Evolutionary conservation across 495 filamentous ascomycete genomes (phyloP).

Genomic region (Lichina pygmaea): DNA sequence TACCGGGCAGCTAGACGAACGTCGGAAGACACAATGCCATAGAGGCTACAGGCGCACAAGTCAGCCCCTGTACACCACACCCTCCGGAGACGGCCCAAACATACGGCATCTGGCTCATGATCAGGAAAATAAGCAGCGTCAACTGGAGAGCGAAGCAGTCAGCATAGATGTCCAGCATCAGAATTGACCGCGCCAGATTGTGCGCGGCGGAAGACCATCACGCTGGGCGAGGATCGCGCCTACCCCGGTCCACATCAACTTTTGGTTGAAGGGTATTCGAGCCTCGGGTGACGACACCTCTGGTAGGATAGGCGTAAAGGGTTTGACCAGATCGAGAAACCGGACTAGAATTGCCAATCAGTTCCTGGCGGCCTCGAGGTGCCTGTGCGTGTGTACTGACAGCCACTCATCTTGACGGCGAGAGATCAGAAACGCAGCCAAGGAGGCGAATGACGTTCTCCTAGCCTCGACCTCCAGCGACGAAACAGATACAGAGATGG

Average conservation of each 20-base stretch:
- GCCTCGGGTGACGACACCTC: conserved; percentile 94
- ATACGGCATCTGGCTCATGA: conserved; percentile 96
- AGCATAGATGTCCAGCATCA: background rate
- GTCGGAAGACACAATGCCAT: conserved; percentile 90
- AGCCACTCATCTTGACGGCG: conserved; percentile 27
- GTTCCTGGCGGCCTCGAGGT: background rate
- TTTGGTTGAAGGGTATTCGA: conserved; percentile 94
- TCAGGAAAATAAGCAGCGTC: conserved; percentile 92
- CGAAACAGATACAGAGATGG: too few relatives aligned
- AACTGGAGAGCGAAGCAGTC: conserved; percentile 19
- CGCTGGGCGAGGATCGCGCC: conserved; percentile 7
- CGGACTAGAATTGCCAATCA: conserved; percentile 36
- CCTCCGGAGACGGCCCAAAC: conserved; percentile 6
- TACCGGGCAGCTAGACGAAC: conserved; percentile 4
- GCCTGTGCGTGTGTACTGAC: conserved; percentile 14
- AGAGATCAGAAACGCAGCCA: background rate
- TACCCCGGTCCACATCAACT: conserved; percentile 96
- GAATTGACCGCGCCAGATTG: background rate
- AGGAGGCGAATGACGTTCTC: too few relatives aligned
- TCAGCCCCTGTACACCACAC: conserved; percentile 7
- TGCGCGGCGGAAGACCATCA: background rate
- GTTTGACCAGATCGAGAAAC: conserved; percentile 98
- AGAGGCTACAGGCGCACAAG: conserved; percentile 17
- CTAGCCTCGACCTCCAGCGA: too few relatives aligned
- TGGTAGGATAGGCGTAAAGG: conserved; percentile 94